Evolutionary conservation across 306 rosid species (phyloP).

Genomic region (Inga leiocalycina): DNA sequence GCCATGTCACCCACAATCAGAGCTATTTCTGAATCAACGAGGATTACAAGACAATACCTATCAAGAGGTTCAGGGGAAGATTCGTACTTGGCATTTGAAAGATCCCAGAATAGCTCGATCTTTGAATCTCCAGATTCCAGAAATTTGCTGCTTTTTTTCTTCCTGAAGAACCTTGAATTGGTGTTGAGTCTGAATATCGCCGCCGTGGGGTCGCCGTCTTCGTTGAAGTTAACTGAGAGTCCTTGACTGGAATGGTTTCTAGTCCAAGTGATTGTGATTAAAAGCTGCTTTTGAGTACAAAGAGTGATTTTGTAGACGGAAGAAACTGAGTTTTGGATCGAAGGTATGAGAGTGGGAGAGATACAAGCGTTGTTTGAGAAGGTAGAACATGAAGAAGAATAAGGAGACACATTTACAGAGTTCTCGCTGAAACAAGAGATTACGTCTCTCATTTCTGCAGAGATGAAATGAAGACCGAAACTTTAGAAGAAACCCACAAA

Average conservation of each 20-base stretch:
- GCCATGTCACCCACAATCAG: slow-evolving; percentile 63
- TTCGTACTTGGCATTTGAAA: slow-evolving; percentile 67
- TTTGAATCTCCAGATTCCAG: slow-evolving; percentile 51
- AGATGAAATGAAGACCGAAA: slow-evolving; percentile 31
- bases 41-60: slow-evolving; percentile 56
- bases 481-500: slow-evolving; percentile 18
- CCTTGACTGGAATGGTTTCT: slow-evolving; percentile 64
- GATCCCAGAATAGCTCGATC: slow-evolving; percentile 77
- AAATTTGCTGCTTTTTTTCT: slow-evolving; percentile 71
- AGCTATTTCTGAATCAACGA: slow-evolving; percentile 73
- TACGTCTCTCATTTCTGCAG: slow-evolving; percentile 73
- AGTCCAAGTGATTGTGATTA: slow-evolving; percentile 69
- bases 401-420: slow-evolving; percentile 62
- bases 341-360: slow-evolving; percentile 52
- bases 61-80: slow-evolving; percentile 75
- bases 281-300: slow-evolving; percentile 48
- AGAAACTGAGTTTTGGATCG: slow-evolving; percentile 68
- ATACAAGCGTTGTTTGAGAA: slow-evolving; percentile 57
- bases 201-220: slow-evolving; percentile 43
- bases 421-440: slow-evolving; percentile 87
- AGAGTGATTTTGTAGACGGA: slow-evolving; percentile 59
- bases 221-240: slow-evolving; percentile 50
- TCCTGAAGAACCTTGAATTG: slow-evolving; percentile 63
- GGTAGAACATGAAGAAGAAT: slow-evolving; percentile 78
- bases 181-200: slow-evolving; percentile 70